Conservation (phyloP, 768 basidiomycete species). For the Russula foetens region DNA sequence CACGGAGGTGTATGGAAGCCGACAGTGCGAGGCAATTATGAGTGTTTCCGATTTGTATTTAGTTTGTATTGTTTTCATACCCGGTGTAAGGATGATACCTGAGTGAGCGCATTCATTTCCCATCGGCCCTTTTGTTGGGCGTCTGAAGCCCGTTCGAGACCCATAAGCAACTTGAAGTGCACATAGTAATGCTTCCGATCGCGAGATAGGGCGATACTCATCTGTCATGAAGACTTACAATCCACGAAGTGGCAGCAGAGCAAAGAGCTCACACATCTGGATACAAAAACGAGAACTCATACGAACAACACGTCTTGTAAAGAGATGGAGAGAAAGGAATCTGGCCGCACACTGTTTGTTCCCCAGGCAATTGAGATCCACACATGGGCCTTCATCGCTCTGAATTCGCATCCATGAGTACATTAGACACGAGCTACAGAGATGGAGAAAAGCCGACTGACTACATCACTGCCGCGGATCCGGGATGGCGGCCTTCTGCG, state of each 20-base stretch:
- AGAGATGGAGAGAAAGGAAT: neutral
- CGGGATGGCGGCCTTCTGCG: neutral
- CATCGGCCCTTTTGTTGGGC: no score
- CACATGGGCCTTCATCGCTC: neutral
- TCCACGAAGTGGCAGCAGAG: no score
- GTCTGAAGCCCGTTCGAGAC: no score
- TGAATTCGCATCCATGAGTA: neutral
- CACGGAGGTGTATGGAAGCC: neutral
- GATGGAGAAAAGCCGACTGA: neutral
- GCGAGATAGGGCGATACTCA: no score
- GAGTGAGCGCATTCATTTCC: no score
- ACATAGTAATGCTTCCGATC: no score
- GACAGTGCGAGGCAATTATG: neutral
- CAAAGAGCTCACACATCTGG: no score
- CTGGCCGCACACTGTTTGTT: neutral
- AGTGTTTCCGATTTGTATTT: neutral
- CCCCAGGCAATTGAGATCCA: neutral
- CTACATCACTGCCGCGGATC: neutral
- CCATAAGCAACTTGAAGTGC: no score
- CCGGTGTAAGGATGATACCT: neutral
- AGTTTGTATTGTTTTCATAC: neutral
- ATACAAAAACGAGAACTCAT: neutral
- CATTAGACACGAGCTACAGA: neutral
- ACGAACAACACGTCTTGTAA: neutral
- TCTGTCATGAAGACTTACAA: no score